A percentile compares a stretch with the other conserved stretches of the same genome.
Conservation (phyloP, 2,329 filamentous ascomycete species). For the Fusarium brevicatenulatum region DNA sequence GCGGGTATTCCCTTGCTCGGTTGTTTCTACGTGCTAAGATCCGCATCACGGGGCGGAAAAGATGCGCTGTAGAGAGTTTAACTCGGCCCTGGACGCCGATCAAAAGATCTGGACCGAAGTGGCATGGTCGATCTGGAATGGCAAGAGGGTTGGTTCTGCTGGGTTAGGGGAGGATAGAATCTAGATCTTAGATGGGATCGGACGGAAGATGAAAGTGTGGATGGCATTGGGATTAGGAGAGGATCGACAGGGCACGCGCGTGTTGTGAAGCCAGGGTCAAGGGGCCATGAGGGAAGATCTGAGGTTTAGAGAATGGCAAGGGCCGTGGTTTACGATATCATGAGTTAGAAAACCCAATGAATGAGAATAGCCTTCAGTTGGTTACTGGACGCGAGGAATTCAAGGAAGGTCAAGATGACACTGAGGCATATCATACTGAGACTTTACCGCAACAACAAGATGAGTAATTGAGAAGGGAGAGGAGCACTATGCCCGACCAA, state of each 20-base stretch:
- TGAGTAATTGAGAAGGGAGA: background rate
- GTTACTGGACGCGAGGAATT: background rate
- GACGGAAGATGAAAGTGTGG: conserved; percentile 11
- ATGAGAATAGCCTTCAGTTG: background rate
- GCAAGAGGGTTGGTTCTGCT: conserved; percentile 13
- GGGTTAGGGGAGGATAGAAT: conserved; percentile 21
- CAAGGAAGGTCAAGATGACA: background rate
- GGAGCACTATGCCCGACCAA: background rate
- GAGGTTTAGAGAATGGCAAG: background rate
- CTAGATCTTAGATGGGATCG: conserved; percentile 18
- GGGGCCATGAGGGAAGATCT: background rate
- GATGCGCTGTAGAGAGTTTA: conserved; percentile 3
- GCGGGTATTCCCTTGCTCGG: conserved; percentile 20
- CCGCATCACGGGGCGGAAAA: background rate
- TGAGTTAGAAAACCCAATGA: background rate
- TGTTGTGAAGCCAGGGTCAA: conserved; percentile 10
- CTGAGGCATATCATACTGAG: background rate
- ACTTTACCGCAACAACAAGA: conserved; percentile 5
- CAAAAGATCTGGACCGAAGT: conserved; percentile 32
- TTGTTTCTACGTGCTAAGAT: conserved; percentile 7
- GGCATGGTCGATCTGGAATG: conserved; percentile 13
- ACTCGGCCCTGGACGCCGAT: conserved; percentile 25
- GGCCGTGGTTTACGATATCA: background rate
- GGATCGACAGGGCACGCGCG: conserved; percentile 33
- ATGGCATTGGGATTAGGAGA: background rate